A percentile compares a stretch with the other conserved stretches of the same genome.
These are phyloP conservation scores for Lasiodiplodia gonubiensis DNA, from an alignment of 2,329 filamentous ascomycete species.

Conservation along the genomic window DNA sequence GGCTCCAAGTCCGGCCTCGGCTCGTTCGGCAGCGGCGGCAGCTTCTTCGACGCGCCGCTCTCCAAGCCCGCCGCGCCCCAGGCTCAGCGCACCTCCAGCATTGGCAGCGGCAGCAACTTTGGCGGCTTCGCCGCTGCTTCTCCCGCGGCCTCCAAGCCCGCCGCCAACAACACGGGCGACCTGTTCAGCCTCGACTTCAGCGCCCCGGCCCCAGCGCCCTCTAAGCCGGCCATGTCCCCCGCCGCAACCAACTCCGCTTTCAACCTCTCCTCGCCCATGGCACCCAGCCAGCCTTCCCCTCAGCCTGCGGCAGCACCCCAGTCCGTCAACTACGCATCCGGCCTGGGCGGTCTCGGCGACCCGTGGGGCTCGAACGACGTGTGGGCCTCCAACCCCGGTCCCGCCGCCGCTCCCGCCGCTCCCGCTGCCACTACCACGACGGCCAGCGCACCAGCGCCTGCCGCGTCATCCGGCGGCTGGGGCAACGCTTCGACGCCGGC, in stretches of 20 bases:
- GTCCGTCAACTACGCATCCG: conserved; percentile 38
- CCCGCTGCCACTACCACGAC: conserved; percentile 51
- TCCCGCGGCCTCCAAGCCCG: conserved; percentile 52
- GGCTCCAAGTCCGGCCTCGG: conserved; percentile 54
- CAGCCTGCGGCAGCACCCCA: conserved; percentile 41
- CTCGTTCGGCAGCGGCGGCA: conserved; percentile 70
- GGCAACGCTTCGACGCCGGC: conserved; percentile 65
- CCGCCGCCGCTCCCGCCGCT: conserved; percentile 45
- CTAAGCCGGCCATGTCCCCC: conserved; percentile 40
- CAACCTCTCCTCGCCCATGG: conserved; percentile 70
- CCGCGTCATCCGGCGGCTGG: conserved; percentile 48
- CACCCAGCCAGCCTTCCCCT: conserved; percentile 44
- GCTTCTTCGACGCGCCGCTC: conserved; percentile 77
- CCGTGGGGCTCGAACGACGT: conserved; percentile 85
- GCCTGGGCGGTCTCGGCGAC: conserved; percentile 62
- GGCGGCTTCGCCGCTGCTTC: conserved; percentile 71
- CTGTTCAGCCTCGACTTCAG: conserved; percentile 73
- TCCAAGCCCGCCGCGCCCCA: conserved; percentile 51
- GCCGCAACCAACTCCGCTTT: conserved; percentile 71
- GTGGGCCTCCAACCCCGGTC: conserved; percentile 63
- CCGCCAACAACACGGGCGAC: conserved; percentile 65
- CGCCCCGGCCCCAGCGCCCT: conserved; percentile 39
- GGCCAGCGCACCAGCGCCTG: conserved; percentile 36
- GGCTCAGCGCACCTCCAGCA: conserved; percentile 57
- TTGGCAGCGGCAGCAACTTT: conserved; percentile 63